These are phyloP conservation scores for Peronosclerospora sorghi DNA, from an alignment of 352 stramenopile species.

Conservation along the genomic window DNA sequence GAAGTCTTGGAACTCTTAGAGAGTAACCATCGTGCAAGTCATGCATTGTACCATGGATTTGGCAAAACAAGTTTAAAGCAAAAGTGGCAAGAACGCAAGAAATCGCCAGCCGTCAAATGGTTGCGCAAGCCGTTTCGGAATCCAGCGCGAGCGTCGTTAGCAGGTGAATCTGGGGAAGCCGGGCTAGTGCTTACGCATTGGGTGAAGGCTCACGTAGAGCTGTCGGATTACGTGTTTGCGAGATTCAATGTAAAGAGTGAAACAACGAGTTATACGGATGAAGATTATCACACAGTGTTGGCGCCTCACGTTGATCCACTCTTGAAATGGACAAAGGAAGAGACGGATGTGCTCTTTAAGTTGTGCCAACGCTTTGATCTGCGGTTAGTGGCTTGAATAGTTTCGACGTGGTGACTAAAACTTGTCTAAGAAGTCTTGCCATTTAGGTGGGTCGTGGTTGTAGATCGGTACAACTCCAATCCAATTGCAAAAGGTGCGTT, in stretches of 20 bases:
- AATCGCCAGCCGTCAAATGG: constrained; percentile 45
- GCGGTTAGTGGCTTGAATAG: constrained; percentile 9
- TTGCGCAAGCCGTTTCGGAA: constrained; percentile 54
- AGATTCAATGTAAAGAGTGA: constrained; percentile 55
- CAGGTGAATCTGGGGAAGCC: constrained; percentile 25
- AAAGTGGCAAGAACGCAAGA: constrained; percentile 47
- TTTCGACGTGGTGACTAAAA: background rate
- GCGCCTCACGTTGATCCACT: constrained; percentile 28
- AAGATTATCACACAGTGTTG: constrained; percentile 40
- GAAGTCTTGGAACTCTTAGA: constrained; percentile 57
- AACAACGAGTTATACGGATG: constrained; percentile 32
- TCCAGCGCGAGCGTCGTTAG: constrained; percentile 30
- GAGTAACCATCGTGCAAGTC: constrained; percentile 45
- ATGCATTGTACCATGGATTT: constrained; percentile 50
- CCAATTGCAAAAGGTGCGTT: constrained; percentile 21
- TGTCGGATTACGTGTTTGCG: constrained; percentile 55
- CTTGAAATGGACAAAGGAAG: constrained; percentile 54
- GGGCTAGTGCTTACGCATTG: constrained; percentile 49
- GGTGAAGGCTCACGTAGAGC: constrained; percentile 44
- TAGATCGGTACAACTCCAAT: constrained; percentile 45
- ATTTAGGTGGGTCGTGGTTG: constrained; percentile 45
- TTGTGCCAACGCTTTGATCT: constrained; percentile 47
- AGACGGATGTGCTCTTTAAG: constrained; percentile 44
- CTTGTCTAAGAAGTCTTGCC: background rate
- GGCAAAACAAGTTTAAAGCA: constrained; percentile 49